Evolutionary conservation across 2,329 filamentous ascomycete genomes (phyloP), one percentile per base, ranked within the genome.

Genomic region (Aspergillus pseudonomiae): DNA sequence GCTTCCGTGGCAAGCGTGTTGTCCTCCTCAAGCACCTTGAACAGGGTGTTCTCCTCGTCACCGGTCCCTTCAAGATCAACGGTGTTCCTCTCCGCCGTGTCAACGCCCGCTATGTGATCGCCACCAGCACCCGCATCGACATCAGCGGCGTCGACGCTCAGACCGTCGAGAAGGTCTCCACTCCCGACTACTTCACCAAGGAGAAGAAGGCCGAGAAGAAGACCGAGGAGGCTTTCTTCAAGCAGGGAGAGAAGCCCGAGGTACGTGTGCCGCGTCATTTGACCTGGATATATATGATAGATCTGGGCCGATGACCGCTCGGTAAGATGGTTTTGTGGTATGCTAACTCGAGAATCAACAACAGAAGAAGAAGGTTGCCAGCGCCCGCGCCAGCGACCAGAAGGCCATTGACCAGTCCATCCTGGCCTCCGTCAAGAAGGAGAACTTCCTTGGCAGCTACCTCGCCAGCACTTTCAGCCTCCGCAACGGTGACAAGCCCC

Each of bases 21-120:
- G 88, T 99, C 79, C 93, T 98, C 85, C 91, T 99, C 83, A 98
- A 98, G 90, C 89, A 91, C 84, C 94, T 99, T 80, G 88, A 92
- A 80, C 93, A 97, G 87, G 95, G 95, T 86, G 93, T 97, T 73
- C 93, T 99, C 83, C 93, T 99, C 82, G 93, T 99, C 78, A 99
- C 95, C 81, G 95, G 95, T 78, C 95, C 95, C 81, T 99, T 98
- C 92, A 99, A 98, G 91, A 91, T 99, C 86, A 99, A 99, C 87
- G 95, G 95, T 84, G 95, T 99, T 73, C 95, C 95, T 75, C 91
- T 99, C 79, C 91, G 95, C 85, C 89, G 92, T 82, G 81, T 83
- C 65, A 83, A 83, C 74, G 71, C 81, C 67, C 77, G 81, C 77
- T 83, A 83, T 69, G 81, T 83, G 64, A 83, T 83, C 72, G 80